Base-by-base conservation (phyloP, 2,329 filamentous ascomycete genomes). In the Aspergillus sergii region DNA sequence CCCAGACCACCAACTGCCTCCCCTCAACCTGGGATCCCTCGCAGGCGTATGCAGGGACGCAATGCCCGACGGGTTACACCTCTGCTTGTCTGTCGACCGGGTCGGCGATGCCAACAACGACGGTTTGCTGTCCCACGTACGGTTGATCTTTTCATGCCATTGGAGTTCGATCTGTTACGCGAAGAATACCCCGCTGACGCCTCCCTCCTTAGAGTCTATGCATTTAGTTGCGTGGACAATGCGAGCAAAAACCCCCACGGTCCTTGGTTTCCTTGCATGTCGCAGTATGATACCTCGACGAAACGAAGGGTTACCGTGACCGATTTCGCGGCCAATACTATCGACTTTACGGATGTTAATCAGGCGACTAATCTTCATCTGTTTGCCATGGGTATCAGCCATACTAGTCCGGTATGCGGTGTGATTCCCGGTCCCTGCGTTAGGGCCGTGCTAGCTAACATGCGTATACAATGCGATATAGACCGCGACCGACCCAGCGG, bases 71-170 rank as follows among this genome's bases (percentile, higher is more conserved):
- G 45, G 57, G 45, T 2, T 58, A 36, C 57, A 58, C 43, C 8
- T 36, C 57, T 12, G 57, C 57, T 9, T 58, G 57, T n/a, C 43
- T n/a, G 30, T 32, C 43, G 16, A 23, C 32, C 4, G 43, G 14
- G 10, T 28, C 28, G 8, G n/a, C 14, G 2, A n/a, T 2, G 3
- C 30, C 43, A 14, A 48, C 14, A 36, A 58, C 39, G 39, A 41
- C 57, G 28, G 23, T 36, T 8, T 58, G 57, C 45, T 58, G 57
- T 9, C 57, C 57, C 23, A 58, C 45, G 57, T 58, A 50, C 32
- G 56, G 11, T 10, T 45, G 14, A 36, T n/a, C 39, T 34, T 28
- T 28, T 28, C 26, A 36, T 36, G 32, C 51, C 10, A 53, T 53
- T n/a, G 16, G 23, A 9, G 26, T 26, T 46, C 14, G n/a, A 46